Percentiles rank a stretch among this genome's conserved stretches.
These are phyloP conservation scores for Zygoascus flipseniorum DNA, from an alignment of 805 yeast genomes.

Conservation along the genomic window DNA sequence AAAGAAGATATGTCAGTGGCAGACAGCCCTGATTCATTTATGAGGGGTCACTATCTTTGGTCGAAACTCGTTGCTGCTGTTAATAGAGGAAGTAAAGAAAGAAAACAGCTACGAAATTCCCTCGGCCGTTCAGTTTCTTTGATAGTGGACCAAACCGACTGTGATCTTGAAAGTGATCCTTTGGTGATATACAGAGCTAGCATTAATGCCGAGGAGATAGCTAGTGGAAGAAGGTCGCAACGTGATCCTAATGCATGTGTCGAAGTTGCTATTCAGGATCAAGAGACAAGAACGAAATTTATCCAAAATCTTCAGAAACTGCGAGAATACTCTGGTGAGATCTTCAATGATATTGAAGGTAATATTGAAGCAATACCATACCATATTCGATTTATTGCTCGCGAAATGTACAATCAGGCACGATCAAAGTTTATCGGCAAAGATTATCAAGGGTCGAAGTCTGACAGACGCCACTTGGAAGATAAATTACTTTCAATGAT, in stretches of 20 bases:
- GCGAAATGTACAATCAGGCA: conserved; percentile 28
- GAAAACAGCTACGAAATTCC: conserved; percentile 25
- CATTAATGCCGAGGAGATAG: conserved; percentile 26
- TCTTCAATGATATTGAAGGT: conserved; percentile 44
- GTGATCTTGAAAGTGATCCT: conserved; percentile 79
- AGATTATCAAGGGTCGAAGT: conserved; percentile 2
- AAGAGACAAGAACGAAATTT: conserved; percentile 61
- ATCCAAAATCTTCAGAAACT: conserved; percentile 64
- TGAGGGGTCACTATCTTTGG: conserved; percentile 32
- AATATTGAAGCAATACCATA: conserved; percentile 42
- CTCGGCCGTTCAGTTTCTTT: conserved; percentile 31
- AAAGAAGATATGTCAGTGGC: conserved; percentile 20
- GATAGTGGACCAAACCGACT: conserved; percentile 20
- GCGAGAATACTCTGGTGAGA: conserved; percentile 59
- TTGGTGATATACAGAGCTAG: conserved; percentile 27
- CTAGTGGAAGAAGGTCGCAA: conserved; percentile 29
- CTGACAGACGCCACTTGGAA: conserved; percentile 29
- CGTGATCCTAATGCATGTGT: conserved; percentile 38
- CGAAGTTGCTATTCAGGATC: conserved; percentile 69
- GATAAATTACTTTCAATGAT: conserved; percentile 55
- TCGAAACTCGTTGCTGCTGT: conserved; percentile 35
- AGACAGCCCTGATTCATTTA: conserved; percentile 15
- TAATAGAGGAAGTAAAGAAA: conserved; percentile 31
- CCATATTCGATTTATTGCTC: conserved; percentile 49
- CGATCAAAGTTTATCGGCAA: conserved; percentile 14